A percentile compares a stretch with the other conserved stretches of the same genome.
Evolutionary conservation across 169 alveolate species (phyloP).

Genomic region (Eimeria necatrix): DNA sequence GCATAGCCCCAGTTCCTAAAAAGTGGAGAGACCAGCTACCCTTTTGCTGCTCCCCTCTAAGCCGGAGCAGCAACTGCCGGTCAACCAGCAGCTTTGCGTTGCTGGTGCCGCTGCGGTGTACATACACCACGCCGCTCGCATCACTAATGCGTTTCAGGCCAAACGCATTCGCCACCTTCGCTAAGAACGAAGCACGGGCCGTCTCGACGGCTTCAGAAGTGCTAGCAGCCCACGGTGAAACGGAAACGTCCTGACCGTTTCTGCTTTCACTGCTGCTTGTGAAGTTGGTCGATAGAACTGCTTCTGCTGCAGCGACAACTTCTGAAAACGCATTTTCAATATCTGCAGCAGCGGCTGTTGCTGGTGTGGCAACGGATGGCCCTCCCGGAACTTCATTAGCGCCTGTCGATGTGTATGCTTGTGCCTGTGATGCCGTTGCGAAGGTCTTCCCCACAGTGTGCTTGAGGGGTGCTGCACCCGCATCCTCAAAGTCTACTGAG

Average conservation of each 20-base stretch:
- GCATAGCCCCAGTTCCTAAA: conserved; percentile 81
- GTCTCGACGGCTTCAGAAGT: conserved; percentile 18
- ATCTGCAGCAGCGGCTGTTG: conserved; percentile 50
- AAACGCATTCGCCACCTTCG: conserved; percentile 65
- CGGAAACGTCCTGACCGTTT: background rate
- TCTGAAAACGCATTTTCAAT: conserved; percentile 7
- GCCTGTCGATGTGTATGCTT: background rate
- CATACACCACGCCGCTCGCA: conserved; percentile 65
- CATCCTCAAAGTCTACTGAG: too few species aligned
- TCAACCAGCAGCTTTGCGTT: conserved; percentile 75
- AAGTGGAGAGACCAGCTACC: conserved; percentile 81
- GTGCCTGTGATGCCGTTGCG: background rate
- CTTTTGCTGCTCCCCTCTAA: conserved; percentile 59
- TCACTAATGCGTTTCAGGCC: conserved; percentile 25
- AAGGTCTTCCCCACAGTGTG: too few species aligned
- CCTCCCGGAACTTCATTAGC: conserved; percentile 5
- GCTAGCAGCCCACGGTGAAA: conserved; percentile 4
- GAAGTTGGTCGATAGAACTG: background rate
- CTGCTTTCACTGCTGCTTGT: conserved; percentile 6
- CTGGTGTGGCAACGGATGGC: conserved; percentile 20
- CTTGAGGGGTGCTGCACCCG: too few species aligned
- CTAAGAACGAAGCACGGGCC: conserved; percentile 63
- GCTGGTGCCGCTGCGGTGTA: conserved; percentile 48
- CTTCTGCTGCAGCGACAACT: conserved; percentile 51
- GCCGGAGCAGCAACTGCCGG: conserved; percentile 73